Conservation (phyloP, 2,329 filamentous ascomycete genomes). For the Aureobasidium musti region DNA sequence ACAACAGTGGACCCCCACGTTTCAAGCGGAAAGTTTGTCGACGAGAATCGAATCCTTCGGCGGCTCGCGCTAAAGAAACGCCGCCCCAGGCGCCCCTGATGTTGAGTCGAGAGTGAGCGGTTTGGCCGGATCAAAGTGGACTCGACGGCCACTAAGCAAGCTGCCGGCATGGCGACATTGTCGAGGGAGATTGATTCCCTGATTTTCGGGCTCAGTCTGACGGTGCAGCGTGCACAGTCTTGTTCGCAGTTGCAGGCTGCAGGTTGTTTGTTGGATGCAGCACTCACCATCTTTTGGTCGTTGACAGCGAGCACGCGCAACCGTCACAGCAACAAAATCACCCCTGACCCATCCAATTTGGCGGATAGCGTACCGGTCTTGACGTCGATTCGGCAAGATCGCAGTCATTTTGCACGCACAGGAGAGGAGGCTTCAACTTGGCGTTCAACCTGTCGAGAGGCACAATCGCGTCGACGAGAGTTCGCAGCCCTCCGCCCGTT, state of each 20-base stretch:
- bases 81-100: conserved; percentile 2
- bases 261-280: not conserved
- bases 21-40: conserved; percentile 19
- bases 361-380: conserved; percentile 25
- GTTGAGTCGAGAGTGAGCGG: conserved; percentile 8
- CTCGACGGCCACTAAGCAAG: conserved; percentile 15
- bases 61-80: conserved; percentile 11
- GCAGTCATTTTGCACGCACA: not conserved
- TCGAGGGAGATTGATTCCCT: conserved; percentile 2
- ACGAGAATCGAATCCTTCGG: not conserved
- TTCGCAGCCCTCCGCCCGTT: conserved; percentile 17
- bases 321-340: not conserved
- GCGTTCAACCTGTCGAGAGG: not conserved
- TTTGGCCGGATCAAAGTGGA: conserved; percentile 4
- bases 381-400: conserved; percentile 10
- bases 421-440: conserved; percentile 18
- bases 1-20: conserved; percentile 18
- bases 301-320: conserved; percentile 1
- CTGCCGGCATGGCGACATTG: conserved; percentile 25
- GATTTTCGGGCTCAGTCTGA: conserved; percentile 18
- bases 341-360: conserved; percentile 22
- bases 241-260: not conserved
- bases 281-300: not conserved
- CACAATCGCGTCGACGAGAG: conserved; percentile 16
- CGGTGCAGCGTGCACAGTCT: not conserved